phyloP scores from a whole-genome alignment of 1,139 yeast species.

The Candida neerlandica region DNA sequence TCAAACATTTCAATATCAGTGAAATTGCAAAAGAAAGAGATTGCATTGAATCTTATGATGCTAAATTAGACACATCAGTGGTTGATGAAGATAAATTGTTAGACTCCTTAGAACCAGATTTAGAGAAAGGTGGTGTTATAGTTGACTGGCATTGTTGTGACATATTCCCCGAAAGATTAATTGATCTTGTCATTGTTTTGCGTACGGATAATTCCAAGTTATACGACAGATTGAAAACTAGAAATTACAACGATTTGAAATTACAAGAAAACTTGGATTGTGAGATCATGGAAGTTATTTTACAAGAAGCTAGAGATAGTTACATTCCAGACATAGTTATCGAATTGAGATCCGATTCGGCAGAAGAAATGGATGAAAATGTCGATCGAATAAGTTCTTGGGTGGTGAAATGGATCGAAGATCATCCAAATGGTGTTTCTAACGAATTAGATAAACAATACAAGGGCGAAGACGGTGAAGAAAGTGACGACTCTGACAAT shows the following conservation, averaged over 20 bases:
- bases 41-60: conserved; percentile 84
- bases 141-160: conserved; percentile 99
- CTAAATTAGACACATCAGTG: conserved; percentile 78
- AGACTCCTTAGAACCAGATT: conserved; percentile 76
- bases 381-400: conserved; percentile 74
- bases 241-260: conserved; percentile 79
- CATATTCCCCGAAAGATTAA: conserved; percentile 87
- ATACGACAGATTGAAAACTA: conserved; percentile 70
- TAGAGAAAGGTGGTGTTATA: conserved; percentile 81
- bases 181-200: conserved; percentile 88
- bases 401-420: conserved; percentile 70
- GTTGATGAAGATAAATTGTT: conserved; percentile 90
- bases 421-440: conserved; percentile 46
- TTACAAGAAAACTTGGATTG: conserved; percentile 92
- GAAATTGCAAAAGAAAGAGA: conserved; percentile 78
- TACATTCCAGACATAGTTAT: conserved; percentile 82
- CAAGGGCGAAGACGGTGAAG: conserved; percentile 9
- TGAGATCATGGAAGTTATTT: conserved; percentile 92
- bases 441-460: conserved; percentile 25
- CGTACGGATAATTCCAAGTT: conserved; percentile 73
- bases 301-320: conserved; percentile 83
- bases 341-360: conserved; percentile 69
- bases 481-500: conserved; percentile 11
- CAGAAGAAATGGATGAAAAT: conserved; percentile 78
- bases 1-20: conserved; percentile 69